A percentile compares a stretch with the other conserved stretches of the same genome.
Conservation (phyloP, 2,329 filamentous ascomycete genomes). For the Cordyceps farinosa region DNA sequence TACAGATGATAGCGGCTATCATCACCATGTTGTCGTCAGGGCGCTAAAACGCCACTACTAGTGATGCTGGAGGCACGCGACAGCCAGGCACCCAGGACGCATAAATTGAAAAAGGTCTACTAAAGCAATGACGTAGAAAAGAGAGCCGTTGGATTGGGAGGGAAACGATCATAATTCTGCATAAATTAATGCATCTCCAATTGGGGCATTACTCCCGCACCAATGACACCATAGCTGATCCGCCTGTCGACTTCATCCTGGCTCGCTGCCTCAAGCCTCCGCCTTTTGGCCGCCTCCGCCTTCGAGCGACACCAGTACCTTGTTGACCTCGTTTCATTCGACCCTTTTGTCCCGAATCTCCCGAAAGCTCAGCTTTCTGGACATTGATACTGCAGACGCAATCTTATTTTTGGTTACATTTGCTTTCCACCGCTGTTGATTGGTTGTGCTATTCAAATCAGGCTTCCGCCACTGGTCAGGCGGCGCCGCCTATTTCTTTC, state of each 20-base stretch:
- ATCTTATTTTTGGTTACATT: neutral
- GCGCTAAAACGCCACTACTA: neutral
- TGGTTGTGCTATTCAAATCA: neutral
- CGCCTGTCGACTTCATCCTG: slow-evolving; percentile 8
- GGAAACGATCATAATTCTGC: neutral
- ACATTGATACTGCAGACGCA: neutral
- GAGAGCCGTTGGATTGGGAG: too few relatives aligned
- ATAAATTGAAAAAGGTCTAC: neutral
- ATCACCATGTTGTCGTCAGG: neutral
- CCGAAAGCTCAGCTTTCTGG: neutral
- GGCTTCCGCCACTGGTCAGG: neutral
- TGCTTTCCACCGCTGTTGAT: neutral
- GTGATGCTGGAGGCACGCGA: neutral
- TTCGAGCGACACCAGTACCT: neutral
- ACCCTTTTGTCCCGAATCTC: neutral
- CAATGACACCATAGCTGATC: slow-evolving; percentile 8
- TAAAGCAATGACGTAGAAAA: neutral
- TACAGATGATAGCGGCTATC: neutral
- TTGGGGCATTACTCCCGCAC: neutral
- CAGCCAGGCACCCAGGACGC: neutral
- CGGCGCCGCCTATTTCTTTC: neutral
- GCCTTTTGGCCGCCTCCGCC: neutral
- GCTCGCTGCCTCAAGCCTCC: slow-evolving; percentile 1
- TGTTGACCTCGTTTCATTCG: slow-evolving; percentile 5
- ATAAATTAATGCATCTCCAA: neutral